Conservation (phyloP, 2,329 filamentous ascomycete genomes). For the Aureobasidium sp. region DNA sequence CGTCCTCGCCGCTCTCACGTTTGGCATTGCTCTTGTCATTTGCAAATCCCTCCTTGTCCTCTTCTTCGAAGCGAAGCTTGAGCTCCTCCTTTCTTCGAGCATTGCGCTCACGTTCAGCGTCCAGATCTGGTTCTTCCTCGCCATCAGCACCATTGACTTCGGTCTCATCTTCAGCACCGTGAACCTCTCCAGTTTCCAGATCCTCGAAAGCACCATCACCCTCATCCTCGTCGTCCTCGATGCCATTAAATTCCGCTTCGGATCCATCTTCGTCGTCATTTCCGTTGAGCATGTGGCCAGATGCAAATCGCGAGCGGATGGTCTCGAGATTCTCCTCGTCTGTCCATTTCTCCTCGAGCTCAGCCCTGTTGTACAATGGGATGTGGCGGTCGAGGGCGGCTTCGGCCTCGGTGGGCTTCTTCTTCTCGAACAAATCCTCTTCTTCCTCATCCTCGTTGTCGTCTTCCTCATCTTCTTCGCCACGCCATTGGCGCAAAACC, state of each 20-base stretch:
- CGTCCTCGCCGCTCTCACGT: conserved; percentile 61
- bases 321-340: conserved; percentile 68
- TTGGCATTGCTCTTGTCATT: conserved; percentile 78
- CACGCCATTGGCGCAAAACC: conserved; percentile 73
- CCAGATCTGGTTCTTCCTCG: conserved; percentile 52
- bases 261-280: conserved; percentile 46
- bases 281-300: conserved; percentile 49
- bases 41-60: conserved; percentile 91
- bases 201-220: conserved; percentile 81
- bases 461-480: conserved; percentile 50
- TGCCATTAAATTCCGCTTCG: conserved; percentile 44
- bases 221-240: conserved; percentile 54
- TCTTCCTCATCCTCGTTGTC: conserved; percentile 53
- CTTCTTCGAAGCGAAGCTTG: conserved; percentile 89
- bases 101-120: conserved; percentile 84
- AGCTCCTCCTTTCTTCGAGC: conserved; percentile 90
- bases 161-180: conserved; percentile 30
- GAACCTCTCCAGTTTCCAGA: conserved; percentile 67
- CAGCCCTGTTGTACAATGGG: conserved; percentile 71
- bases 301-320: conserved; percentile 68
- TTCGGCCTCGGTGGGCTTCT: conserved; percentile 41
- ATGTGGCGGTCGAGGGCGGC: conserved; percentile 67
- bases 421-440: conserved; percentile 59
- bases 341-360: conserved; percentile 79
- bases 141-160: conserved; percentile 35